These are phyloP conservation scores for Paramyrothecium roridum DNA, from an alignment of 2,329 filamentous ascomycete genomes.

Conservation along the genomic window DNA sequence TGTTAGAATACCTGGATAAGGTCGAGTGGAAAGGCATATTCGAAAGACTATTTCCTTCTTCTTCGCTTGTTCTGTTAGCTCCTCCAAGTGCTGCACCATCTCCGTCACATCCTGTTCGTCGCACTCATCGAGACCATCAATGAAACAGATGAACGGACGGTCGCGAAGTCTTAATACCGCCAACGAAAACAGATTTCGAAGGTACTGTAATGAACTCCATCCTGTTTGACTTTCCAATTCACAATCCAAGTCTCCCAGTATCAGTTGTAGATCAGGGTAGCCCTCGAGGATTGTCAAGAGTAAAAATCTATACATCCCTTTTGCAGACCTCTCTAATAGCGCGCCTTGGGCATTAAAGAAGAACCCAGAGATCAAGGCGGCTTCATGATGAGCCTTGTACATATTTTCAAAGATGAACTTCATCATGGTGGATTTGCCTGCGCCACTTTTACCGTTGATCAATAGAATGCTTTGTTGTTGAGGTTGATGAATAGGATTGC, in stretches of 20 bases:
- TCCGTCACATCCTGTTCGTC: slow-evolving; percentile 34
- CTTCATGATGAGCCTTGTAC: not conserved
- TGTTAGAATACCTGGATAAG: slow-evolving; percentile 39
- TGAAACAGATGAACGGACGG: slow-evolving; percentile 15
- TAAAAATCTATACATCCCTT: not conserved
- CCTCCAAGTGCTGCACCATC: slow-evolving; percentile 41
- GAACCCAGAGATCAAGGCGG: not conserved
- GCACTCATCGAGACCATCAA: slow-evolving; percentile 45
- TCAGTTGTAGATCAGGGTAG: not conserved
- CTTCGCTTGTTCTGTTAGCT: slow-evolving; percentile 25
- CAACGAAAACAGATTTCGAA: slow-evolving; percentile 17
- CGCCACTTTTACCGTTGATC: not conserved
- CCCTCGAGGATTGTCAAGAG: not conserved
- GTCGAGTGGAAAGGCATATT: slow-evolving; percentile 41
- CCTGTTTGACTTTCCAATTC: slow-evolving; percentile 6
- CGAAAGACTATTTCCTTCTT: slow-evolving; percentile 16
- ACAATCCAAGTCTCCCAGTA: slow-evolving; percentile 5
- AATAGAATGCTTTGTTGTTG: not conserved
- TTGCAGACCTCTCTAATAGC: not conserved
- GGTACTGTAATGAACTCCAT: slow-evolving; percentile 2
- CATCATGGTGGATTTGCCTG: not conserved
- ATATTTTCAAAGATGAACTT: not conserved
- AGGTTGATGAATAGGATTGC: not conserved
- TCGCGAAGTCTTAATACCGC: slow-evolving; percentile 12
- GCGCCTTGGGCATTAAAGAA: not conserved